Base-by-base conservation (phyloP, 345 rosid genomes). In the Gossypium arboreum region DNA sequence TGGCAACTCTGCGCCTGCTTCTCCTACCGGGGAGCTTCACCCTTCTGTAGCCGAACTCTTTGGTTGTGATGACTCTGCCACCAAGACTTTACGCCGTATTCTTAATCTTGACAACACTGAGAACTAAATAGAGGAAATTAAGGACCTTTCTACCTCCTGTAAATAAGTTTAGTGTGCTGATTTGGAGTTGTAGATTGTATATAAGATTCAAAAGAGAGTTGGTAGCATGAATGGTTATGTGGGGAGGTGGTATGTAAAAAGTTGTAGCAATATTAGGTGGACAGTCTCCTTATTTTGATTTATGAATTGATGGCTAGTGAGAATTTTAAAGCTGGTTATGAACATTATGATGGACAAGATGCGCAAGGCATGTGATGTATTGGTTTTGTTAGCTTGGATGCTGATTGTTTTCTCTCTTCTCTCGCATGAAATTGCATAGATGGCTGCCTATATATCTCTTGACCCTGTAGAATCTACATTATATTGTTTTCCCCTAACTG, bases 11-110 rank as follows among this genome's bases (percentile, higher is more conserved):
- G 98, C 97, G 12, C 98, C 98, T 12, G 79, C 92, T 67, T 93
- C 99, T 72, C 99, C 98, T 55, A 78, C 93, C 2, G 85, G 90
- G 86, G 85, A 82, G 15, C 78, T 67, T 81, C 74, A n/a, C 51
- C 79, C 82, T 13, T 81, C 80, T 65, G 68, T 78, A 11, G 85
- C 72, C 63, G 87, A 83, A 56, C 77, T 87, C 58, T 89, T 91
- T 76, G 82, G 20, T 15, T 80, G 84, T 76, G 86, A 88, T 51
- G 97, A 89, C 82, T 87, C 90, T 68, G 99, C 99, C 55, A 93
- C 99, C 4, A 75, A 79, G 90, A 90, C 89, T 24, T 82, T 95
- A 77, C 92, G 99, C 79, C 99, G 94, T 85, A 89, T 95, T 81
- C 97, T 95, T 80, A 91, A 95, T 74, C 93, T 95, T 77, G 94